Percentiles rank a stretch among this genome's conserved stretches.
phyloP scores from a whole-genome alignment of 2,329 filamentous ascomycete genomes.

The Hymenoscyphus fructigenus region DNA sequence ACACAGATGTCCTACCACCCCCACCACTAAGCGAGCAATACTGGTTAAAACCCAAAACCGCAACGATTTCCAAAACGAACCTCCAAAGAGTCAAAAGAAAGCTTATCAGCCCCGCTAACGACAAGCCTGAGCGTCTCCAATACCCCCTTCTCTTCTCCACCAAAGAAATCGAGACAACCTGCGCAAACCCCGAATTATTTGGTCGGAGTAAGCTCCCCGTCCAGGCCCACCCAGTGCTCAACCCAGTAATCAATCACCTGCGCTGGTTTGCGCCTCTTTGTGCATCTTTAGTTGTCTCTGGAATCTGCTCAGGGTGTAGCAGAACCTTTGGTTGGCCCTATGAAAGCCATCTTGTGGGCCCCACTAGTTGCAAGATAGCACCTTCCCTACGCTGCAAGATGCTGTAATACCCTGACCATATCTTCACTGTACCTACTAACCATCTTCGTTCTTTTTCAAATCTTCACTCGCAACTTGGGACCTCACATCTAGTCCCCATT shows the following conservation, averaged over 20 bases:
- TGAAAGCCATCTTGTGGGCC: background rate
- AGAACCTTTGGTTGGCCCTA: background rate
- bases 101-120: background rate
- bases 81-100: background rate
- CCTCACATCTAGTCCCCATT: background rate
- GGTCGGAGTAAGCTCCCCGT: background rate
- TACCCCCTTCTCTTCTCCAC: background rate
- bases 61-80: background rate
- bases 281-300: slow-evolving; percentile 5
- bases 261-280: slow-evolving; percentile 18
- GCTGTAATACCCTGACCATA: background rate
- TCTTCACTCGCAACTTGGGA: background rate
- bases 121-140: background rate
- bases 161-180: background rate
- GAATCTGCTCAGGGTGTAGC: background rate
- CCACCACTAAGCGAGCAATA: background rate
- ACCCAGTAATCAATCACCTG: too few species aligned
- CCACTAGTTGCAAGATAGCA: background rate
- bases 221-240: background rate
- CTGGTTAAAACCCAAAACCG: background rate
- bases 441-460: background rate
- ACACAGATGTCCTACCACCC: background rate
- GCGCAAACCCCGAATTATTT: background rate
- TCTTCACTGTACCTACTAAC: background rate
- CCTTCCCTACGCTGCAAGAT: background rate